phyloP scores from a whole-genome alignment of 805 yeast genomes.

The Lipomyces lipofer region DNA sequence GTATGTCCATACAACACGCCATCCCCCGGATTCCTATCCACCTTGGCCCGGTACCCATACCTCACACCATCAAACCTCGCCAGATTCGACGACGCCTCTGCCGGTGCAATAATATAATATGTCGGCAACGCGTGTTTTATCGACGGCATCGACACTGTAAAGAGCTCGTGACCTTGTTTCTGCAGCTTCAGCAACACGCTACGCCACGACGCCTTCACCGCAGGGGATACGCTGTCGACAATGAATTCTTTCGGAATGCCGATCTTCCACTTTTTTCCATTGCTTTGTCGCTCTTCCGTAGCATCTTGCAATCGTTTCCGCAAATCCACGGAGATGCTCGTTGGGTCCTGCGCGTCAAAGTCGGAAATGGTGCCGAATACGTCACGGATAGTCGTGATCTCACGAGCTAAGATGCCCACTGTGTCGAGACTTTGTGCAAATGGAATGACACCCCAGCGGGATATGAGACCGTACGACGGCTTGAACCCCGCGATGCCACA shows the following conservation, averaged over 20 bases:
- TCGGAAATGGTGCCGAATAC: constrained; percentile 55
- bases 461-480: constrained; percentile 89
- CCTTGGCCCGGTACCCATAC: constrained; percentile 61
- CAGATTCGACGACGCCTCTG: constrained; percentile 92
- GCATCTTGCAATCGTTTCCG: constrained; percentile 17
- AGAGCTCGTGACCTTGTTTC: constrained; percentile 53
- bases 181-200: constrained; percentile 48
- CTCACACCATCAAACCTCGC: constrained; percentile 89
- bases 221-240: constrained; percentile 53
- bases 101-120: constrained; percentile 84
- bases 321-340: constrained; percentile 44
- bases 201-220: constrained; percentile 51
- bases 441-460: constrained; percentile 88
- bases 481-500: constrained; percentile 85
- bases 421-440: constrained; percentile 95
- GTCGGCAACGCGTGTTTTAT: constrained; percentile 68
- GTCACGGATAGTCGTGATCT: constrained; percentile 45
- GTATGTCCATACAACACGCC: constrained; percentile 56
- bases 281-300: constrained; percentile 7
- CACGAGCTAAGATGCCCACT: constrained; percentile 74
- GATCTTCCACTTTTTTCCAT: constrained; percentile 45
- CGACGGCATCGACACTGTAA: constrained; percentile 69
- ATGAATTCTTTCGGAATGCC: constrained; percentile 76
- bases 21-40: constrained; percentile 35
- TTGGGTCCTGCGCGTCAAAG: constrained; percentile 77